phyloP scores from a whole-genome alignment of 78 protist genomes.

The Emiliania huxleyi region DNA sequence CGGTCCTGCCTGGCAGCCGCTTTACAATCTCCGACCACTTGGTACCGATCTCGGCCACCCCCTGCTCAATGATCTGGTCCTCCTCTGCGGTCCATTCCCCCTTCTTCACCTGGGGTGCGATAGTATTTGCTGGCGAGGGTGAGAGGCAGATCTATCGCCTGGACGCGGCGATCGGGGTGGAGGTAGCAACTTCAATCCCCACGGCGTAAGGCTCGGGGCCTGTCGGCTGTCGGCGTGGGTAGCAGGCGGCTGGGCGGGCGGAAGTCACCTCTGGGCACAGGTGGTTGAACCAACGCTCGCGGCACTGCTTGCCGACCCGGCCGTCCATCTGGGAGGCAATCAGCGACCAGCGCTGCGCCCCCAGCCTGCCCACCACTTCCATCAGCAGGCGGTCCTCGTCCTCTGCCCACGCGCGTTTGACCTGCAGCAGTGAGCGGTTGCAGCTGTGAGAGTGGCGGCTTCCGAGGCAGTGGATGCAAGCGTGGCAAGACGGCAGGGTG shows the following conservation, averaged over 20 bases:
- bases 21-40: constrained; percentile 4
- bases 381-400: constrained; percentile 17
- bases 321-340: constrained; percentile 18
- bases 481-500: no score
- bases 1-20: constrained; percentile 18
- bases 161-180: no score
- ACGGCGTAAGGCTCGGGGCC: no score
- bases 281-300: constrained; percentile 55
- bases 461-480: no score
- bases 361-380: not conserved
- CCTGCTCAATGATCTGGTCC: not conserved
- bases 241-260: no score
- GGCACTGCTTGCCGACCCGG: constrained; percentile 48
- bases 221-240: no score
- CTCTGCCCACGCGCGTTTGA: constrained; percentile 28
- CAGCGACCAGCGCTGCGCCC: constrained; percentile 34
- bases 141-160: no score
- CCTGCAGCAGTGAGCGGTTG: no score
- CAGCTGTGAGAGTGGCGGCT: no score
- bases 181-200: no score
- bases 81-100: constrained; percentile 18
- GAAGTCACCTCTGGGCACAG: constrained; percentile 41
- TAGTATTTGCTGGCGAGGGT: no score
- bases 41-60: not conserved
- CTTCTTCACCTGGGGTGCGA: not conserved